Evolutionary conservation across 1,139 yeast genomes (phyloP).

Genomic region (Suhomyces ambrosiae): DNA sequence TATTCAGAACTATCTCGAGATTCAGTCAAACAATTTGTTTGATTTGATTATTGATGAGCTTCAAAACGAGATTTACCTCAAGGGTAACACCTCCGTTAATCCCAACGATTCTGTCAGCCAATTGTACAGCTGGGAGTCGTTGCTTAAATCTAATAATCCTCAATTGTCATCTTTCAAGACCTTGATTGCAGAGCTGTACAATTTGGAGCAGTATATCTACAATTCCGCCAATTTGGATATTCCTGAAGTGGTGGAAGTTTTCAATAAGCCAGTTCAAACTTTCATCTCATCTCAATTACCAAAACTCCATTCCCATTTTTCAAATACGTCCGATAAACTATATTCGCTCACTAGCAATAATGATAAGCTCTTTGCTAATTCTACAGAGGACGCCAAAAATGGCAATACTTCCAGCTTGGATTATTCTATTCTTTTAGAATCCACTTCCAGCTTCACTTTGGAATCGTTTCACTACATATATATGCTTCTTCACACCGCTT

Average conservation of each 20-base stretch:
- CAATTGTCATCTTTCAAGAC: constrained; percentile 41
- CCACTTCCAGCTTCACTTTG: constrained; percentile 31
- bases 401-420: constrained; percentile 24
- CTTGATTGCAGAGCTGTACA: constrained; percentile 42
- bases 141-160: constrained; percentile 30
- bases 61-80: constrained; percentile 70
- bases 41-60: constrained; percentile 78
- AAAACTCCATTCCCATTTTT: constrained; percentile 30
- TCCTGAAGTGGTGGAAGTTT: constrained; percentile 49
- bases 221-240: constrained; percentile 62
- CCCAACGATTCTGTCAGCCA: constrained; percentile 8
- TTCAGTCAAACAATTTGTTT: constrained; percentile 66
- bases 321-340: constrained; percentile 16
- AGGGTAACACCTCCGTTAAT: constrained; percentile 22
- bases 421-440: constrained; percentile 33
- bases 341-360: constrained; percentile 3
- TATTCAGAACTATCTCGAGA: constrained; percentile 57
- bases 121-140: constrained; percentile 31
- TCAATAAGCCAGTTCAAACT: constrained; percentile 47
- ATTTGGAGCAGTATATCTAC: constrained; percentile 57
- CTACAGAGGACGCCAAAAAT: constrained; percentile 7
- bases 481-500: constrained; percentile 58
- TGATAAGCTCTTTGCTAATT: constrained; percentile 5
- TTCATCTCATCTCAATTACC: constrained; percentile 38
- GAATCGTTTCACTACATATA: constrained; percentile 61